These are phyloP conservation scores for Ceratocystis alfenasii DNA, from an alignment of 2,329 filamentous ascomycete species.

Conservation along the genomic window DNA sequence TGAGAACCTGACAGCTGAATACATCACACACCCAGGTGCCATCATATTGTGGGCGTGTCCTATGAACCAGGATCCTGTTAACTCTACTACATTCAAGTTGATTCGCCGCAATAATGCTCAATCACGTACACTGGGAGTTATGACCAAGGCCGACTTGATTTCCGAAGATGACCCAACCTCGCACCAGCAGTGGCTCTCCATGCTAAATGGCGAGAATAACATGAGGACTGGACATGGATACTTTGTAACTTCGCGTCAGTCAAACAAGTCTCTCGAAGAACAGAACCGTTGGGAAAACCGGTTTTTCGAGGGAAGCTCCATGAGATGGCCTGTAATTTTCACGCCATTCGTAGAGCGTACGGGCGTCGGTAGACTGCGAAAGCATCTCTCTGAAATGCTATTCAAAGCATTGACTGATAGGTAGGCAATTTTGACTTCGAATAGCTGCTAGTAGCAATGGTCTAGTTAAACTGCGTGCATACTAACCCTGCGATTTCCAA, in stretches of 20 bases:
- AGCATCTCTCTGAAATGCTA: conserved; percentile 42
- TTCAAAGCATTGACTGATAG: conserved; percentile 43
- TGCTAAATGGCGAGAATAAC: conserved; percentile 50
- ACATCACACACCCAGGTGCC: conserved; percentile 56
- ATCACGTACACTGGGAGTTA: conserved; percentile 55
- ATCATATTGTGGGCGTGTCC: conserved; percentile 67
- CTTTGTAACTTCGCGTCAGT: conserved; percentile 61
- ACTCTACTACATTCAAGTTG: conserved; percentile 56
- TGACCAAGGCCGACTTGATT: conserved; percentile 75
- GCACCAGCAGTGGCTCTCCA: conserved; percentile 45
- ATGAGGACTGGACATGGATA: conserved; percentile 56
- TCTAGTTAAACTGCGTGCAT: not conserved
- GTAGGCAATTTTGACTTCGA: conserved; percentile 27
- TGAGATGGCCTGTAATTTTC: conserved; percentile 41
- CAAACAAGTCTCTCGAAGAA: conserved; percentile 42
- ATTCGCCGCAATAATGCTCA: conserved; percentile 47
- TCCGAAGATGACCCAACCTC: conserved; percentile 38
- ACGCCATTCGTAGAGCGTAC: conserved; percentile 37
- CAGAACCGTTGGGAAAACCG: conserved; percentile 41
- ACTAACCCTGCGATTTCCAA: not conserved
- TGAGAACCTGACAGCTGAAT: conserved; percentile 54
- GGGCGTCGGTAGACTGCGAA: conserved; percentile 42
- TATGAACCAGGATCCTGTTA: conserved; percentile 68
- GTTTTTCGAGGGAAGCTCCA: conserved; percentile 36
- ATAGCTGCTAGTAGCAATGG: no score